Evolutionary conservation across 1,284 basidiomycete species (phyloP), one percentile per base, ranked within the genome.

Genomic region (Microbotryum lychnidis-dioicae): DNA sequence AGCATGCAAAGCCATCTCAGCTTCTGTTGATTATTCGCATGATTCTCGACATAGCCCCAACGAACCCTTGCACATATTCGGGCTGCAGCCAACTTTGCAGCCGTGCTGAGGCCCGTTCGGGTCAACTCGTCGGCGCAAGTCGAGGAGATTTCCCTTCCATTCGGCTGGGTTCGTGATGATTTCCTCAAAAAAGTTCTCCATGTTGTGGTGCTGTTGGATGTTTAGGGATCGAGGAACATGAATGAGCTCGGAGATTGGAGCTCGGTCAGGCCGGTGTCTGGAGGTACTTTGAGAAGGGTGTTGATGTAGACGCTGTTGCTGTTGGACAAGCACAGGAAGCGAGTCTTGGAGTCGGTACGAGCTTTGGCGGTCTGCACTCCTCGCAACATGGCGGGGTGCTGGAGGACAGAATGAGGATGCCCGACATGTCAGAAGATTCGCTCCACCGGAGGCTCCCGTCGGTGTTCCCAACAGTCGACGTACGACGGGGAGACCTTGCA

Each of bases 31-130:
- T 16, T 14, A 25, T 31, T 21, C 2, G n/a, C 27, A 46, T 23
- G 14, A 23, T 29, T 31, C 10, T 9, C 1, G n/a, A 12, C 12
- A 16, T 2, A 25, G 5, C 6, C 16, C 37, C 37, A 42, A 47
- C 51, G 51, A 44, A 85, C 89, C 94, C 81, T 98, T 98, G 81
- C 94, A 98, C 92, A 98, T 97, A 79, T 98, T 98, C 12, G 88
- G 83, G 61, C 86, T 86, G 79, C 94, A 98, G 18, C 94, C 94
- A 57, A 97, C 81, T 56, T 78, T 80, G 77, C 94, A 98, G 2
- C 72, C 74, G 75, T 98, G 96, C 71, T 93, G 92, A 6, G 84
- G 83, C 1, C 83, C 86, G 20, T 67, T 58, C 7, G 67, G 66
- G 48, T 79, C 74, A 47, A 97, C 79, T 50, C 87, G 82, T 25